Percentiles rank a stretch among this genome's conserved stretches.
Evolutionary conservation across 345 rosid genomes (phyloP).

Genomic region (Gossypium sturtianum): DNA sequence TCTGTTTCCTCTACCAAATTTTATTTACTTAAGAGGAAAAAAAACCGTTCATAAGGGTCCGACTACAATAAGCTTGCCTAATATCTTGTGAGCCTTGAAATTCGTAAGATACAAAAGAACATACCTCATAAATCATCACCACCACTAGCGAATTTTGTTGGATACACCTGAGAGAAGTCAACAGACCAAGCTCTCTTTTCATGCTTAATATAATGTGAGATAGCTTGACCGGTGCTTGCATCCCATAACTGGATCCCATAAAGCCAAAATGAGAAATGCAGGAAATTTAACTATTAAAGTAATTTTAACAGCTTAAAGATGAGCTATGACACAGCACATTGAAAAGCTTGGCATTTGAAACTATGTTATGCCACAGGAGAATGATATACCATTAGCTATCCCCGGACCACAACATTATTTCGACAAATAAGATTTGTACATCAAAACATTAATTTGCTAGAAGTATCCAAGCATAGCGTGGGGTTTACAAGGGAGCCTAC

Average conservation of each 20-base stretch:
- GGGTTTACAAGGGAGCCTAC: slow-evolving; percentile 2
- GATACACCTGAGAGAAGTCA: slow-evolving; percentile 80
- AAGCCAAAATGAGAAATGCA: slow-evolving; percentile 8
- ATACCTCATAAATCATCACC: slow-evolving; percentile 93
- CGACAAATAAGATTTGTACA: neutral
- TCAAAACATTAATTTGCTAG: neutral
- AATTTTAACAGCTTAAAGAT: neutral
- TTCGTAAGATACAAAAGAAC: slow-evolving; percentile 10
- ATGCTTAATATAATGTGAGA: slow-evolving; percentile 71
- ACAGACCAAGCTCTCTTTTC: slow-evolving; percentile 98
- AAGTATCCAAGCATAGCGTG: neutral
- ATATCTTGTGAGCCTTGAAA: neutral
- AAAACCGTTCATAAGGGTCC: no score
- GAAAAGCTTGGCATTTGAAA: neutral
- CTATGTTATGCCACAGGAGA: neutral
- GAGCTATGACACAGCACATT: neutral
- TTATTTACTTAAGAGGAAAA: neutral
- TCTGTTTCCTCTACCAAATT: neutral
- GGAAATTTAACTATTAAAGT: neutral
- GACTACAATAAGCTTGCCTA: neutral
- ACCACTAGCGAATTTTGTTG: slow-evolving; percentile 94
- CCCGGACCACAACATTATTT: neutral
- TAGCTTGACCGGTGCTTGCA: slow-evolving; percentile 75
- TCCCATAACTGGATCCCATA: slow-evolving; percentile 78
- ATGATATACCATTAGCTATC: neutral